phyloP scores from a whole-genome alignment of 2,329 filamentous ascomycete genomes.

The Chaetomium globosum region DNA sequence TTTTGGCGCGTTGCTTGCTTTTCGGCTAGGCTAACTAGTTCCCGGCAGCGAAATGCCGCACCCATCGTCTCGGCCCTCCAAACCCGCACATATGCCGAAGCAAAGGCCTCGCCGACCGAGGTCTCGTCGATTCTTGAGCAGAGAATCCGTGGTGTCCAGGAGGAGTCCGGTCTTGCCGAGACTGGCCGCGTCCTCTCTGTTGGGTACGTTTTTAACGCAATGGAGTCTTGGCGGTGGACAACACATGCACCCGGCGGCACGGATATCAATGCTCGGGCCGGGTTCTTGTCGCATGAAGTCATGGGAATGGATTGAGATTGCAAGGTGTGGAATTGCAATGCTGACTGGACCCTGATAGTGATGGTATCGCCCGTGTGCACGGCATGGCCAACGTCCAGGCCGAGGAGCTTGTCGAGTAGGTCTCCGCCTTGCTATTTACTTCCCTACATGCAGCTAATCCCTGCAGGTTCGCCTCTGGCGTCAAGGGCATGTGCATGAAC shows the following conservation, averaged over 20 bases:
- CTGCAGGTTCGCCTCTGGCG: slow-evolving; percentile 92
- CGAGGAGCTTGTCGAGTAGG: slow-evolving; percentile 99
- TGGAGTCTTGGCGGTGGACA: slow-evolving; percentile 30
- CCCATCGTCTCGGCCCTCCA: slow-evolving; percentile 73
- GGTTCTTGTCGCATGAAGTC: neutral
- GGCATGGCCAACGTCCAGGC: slow-evolving; percentile 99
- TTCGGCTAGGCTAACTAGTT: slow-evolving; percentile 47
- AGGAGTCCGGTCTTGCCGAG: slow-evolving; percentile 95
- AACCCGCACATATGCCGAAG: slow-evolving; percentile 86
- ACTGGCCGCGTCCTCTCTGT: slow-evolving; percentile 98
- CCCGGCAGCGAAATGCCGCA: slow-evolving; percentile 77
- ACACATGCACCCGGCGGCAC: slow-evolving; percentile 10
- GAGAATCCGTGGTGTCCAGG: slow-evolving; percentile 96
- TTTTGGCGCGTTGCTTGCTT: slow-evolving; percentile 31
- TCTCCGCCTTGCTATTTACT: slow-evolving; percentile 39
- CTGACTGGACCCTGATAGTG: slow-evolving; percentile 61
- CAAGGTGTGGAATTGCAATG: slow-evolving; percentile 32
- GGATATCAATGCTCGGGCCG: neutral
- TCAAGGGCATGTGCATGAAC: slow-evolving; percentile 99
- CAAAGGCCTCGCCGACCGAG: slow-evolving; percentile 95
- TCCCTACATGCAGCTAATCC: slow-evolving; percentile 31
- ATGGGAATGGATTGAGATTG: slow-evolving; percentile 34
- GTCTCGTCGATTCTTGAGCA: slow-evolving; percentile 99
- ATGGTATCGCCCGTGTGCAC: slow-evolving; percentile 99
- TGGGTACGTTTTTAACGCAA: slow-evolving; percentile 70